phyloP scores from a whole-genome alignment of 805 yeast species.

The Ogataea philodendri region DNA sequence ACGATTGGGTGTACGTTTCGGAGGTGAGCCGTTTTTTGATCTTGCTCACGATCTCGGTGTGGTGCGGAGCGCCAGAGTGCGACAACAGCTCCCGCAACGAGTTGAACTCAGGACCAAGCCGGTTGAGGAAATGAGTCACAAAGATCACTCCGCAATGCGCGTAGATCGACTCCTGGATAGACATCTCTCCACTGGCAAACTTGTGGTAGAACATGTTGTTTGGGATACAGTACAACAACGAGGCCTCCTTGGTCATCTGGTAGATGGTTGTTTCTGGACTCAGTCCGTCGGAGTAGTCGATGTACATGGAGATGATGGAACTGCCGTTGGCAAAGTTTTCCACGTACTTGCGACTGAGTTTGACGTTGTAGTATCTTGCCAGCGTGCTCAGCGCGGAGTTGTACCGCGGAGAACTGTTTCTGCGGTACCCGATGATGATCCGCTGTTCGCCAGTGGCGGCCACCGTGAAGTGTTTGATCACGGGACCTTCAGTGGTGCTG shows the following conservation, averaged over 20 bases:
- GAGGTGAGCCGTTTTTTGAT: slow-evolving; percentile 87
- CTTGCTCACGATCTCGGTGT: slow-evolving; percentile 72
- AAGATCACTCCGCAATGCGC: slow-evolving; percentile 93
- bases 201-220: slow-evolving; percentile 73
- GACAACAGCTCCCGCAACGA: slow-evolving; percentile 65
- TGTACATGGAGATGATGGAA: slow-evolving; percentile 82
- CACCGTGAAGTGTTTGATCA: slow-evolving; percentile 79
- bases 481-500: slow-evolving; percentile 82
- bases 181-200: slow-evolving; percentile 72
- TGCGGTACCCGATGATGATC: slow-evolving; percentile 83
- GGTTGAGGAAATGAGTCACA: slow-evolving; percentile 90
- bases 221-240: slow-evolving; percentile 88
- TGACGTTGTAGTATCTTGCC: slow-evolving; percentile 84
- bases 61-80: slow-evolving; percentile 56
- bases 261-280: slow-evolving; percentile 69
- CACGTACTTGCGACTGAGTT: slow-evolving; percentile 84
- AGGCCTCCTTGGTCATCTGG: slow-evolving; percentile 92
- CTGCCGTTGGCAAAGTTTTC: slow-evolving; percentile 91
- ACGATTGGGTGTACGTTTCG: slow-evolving; percentile 88
- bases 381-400: slow-evolving; percentile 83
- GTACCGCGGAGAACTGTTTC: slow-evolving; percentile 80
- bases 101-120: slow-evolving; percentile 87
- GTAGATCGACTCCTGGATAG: slow-evolving; percentile 91
- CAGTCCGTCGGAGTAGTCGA: slow-evolving; percentile 57
- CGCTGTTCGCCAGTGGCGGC: slow-evolving; percentile 82